A percentile compares a stretch with the other conserved stretches of the same genome.
Conservation (phyloP, 2,329 filamentous ascomycete species). For the Chaetomiaceae sp. region DNA sequence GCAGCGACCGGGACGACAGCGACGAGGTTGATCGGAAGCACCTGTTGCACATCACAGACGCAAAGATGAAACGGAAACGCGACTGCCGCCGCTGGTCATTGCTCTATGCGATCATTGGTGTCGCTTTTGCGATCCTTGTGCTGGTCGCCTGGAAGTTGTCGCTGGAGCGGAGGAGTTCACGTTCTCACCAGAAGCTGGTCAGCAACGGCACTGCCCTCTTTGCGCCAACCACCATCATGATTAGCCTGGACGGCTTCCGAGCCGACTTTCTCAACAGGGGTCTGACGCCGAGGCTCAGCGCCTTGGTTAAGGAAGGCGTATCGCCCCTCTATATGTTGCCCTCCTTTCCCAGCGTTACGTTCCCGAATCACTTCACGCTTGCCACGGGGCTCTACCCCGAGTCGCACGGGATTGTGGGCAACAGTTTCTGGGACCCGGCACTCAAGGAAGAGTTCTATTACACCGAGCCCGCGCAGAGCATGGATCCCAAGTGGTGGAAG, state of each 20-base stretch:
- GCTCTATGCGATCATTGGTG: constrained; percentile 46
- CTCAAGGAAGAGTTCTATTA: constrained; percentile 80
- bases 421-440: constrained; percentile 86
- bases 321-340: constrained; percentile 91
- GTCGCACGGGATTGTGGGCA: constrained; percentile 87
- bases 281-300: constrained; percentile 75
- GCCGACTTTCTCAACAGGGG: constrained; percentile 85
- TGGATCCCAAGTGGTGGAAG: constrained; percentile 89
- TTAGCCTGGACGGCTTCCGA: constrained; percentile 92
- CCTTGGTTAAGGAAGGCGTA: constrained; percentile 75
- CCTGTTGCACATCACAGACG: constrained; percentile 44
- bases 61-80: constrained; percentile 45
- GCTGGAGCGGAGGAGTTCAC: constrained; percentile 33
- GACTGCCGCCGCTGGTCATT: constrained; percentile 52
- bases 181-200: constrained; percentile 32
- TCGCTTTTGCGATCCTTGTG: constrained; percentile 52
- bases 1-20: constrained; percentile 57
- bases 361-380: constrained; percentile 92
- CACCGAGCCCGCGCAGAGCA: constrained; percentile 67
- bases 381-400: constrained; percentile 91
- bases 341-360: constrained; percentile 93
- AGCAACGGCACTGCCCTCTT: constrained; percentile 88
- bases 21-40: constrained; percentile 52
- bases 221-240: constrained; percentile 83
- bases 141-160: constrained; percentile 57